Conservation (phyloP, 495 filamentous ascomycete species). For the Glarea lozoyensis region DNA sequence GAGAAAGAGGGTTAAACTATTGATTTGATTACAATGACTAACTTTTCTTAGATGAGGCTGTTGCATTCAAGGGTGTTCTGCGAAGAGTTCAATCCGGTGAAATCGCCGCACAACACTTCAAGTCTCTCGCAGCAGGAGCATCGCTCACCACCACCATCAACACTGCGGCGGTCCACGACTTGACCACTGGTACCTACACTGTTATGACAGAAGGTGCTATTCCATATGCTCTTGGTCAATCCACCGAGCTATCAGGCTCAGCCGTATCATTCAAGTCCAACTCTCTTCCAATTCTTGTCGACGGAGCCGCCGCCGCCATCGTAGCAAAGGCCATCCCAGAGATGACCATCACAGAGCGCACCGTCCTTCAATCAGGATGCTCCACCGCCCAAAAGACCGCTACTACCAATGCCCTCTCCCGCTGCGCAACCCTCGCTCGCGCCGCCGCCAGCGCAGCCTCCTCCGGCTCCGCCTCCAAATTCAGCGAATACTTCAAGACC, state of each 20-base stretch:
- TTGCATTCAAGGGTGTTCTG: slow-evolving; percentile 51
- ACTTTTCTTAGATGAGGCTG: slow-evolving; percentile 29
- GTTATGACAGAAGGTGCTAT: slow-evolving; percentile 38
- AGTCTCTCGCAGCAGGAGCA: slow-evolving; percentile 45
- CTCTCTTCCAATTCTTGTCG: slow-evolving; percentile 36
- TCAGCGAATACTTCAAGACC: slow-evolving; percentile 56
- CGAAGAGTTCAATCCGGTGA: slow-evolving; percentile 34
- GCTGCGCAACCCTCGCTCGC: slow-evolving; percentile 39
- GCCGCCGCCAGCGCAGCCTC: slow-evolving; percentile 44
- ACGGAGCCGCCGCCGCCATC: slow-evolving; percentile 39
- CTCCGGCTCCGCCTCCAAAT: slow-evolving; percentile 38
- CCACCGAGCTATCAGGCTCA: slow-evolving; percentile 33
- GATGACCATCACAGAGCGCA: slow-evolving; percentile 39
- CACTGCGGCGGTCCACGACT: slow-evolving; percentile 46
- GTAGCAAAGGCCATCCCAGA: slow-evolving; percentile 31
- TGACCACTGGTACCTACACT: slow-evolving; percentile 39
- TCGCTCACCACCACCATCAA: slow-evolving; percentile 48
- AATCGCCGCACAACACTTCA: slow-evolving; percentile 43
- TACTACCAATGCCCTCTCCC: slow-evolving; percentile 18
- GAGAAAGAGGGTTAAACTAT: too few species aligned
- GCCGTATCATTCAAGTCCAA: slow-evolving; percentile 37
- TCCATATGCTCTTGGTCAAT: slow-evolving; percentile 39
- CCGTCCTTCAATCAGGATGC: slow-evolving; percentile 38
- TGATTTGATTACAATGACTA: too few species aligned
- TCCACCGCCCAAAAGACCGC: slow-evolving; percentile 25